A percentile compares a stretch with the other conserved stretches of the same genome.
These are phyloP conservation scores for Hypomontagnella monticulosa DNA, from an alignment of 495 filamentous ascomycete genomes.

Conservation along the genomic window DNA sequence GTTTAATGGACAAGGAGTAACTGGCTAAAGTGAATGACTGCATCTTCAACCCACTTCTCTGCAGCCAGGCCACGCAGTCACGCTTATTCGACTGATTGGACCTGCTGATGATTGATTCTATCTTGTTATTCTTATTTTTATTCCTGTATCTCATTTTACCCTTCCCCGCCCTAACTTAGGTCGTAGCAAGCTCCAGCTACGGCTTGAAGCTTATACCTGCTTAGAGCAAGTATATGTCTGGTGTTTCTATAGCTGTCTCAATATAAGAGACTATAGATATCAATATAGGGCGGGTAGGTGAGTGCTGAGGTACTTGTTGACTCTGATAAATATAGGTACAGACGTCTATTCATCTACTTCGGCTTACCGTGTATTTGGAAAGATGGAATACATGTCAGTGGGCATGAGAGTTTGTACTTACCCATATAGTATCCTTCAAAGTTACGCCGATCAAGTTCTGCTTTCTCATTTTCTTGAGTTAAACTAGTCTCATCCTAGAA, in stretches of 20 bases:
- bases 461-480: conserved; percentile 10
- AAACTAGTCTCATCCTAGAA: conserved; percentile 2
- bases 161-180: background rate
- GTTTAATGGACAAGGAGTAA: conserved; percentile 12
- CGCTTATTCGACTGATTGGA: conserved; percentile 27
- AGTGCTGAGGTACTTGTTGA: background rate
- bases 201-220: too few species aligned
- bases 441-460: background rate
- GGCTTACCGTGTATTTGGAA: background rate
- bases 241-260: too few species aligned
- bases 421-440: background rate
- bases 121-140: conserved; percentile 2
- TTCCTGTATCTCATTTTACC: background rate
- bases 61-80: conserved; percentile 27
- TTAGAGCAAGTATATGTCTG: too few species aligned
- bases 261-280: too few species aligned
- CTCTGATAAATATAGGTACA: conserved; percentile 3
- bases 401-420: background rate
- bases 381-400: conserved; percentile 8
- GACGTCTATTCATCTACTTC: too few species aligned
- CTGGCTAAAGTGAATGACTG: conserved; percentile 38
- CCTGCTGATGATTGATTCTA: conserved; percentile 4
- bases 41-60: conserved; percentile 31
- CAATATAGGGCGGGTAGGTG: background rate
- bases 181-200: too few species aligned